These are phyloP conservation scores for Pseudocercospora fijiensis DNA, from an alignment of 2,329 filamentous ascomycete species.

Conservation along the genomic window DNA sequence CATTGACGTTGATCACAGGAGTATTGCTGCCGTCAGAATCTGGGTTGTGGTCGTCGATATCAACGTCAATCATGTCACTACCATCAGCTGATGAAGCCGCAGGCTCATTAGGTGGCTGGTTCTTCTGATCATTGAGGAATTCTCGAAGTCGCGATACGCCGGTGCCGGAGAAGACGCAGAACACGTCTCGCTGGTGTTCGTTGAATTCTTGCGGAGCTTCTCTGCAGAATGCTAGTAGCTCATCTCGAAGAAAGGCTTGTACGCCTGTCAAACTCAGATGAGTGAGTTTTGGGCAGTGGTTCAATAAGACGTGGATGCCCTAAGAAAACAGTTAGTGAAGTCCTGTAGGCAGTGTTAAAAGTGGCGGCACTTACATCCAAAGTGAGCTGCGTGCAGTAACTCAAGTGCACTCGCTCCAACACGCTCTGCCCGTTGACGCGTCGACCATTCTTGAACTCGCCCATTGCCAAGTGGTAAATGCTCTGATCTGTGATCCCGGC, in stretches of 20 bases:
- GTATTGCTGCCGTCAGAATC: conserved; percentile 35
- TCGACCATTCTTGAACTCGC: conserved; percentile 45
- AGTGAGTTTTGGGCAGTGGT: conserved; percentile 86
- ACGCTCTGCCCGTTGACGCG: conserved; percentile 58
- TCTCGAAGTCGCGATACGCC: conserved; percentile 76
- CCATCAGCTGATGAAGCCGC: conserved; percentile 27
- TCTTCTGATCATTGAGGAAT: conserved; percentile 63
- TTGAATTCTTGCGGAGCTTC: conserved; percentile 91
- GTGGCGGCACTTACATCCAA: conserved; percentile 62
- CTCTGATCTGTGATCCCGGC: conserved; percentile 84
- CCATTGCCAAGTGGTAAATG: conserved; percentile 72
- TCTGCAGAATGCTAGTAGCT: conserved; percentile 81
- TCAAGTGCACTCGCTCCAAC: conserved; percentile 90
- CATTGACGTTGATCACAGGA: conserved; percentile 33
- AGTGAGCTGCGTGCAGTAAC: conserved; percentile 85
- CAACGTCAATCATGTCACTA: conserved; percentile 33
- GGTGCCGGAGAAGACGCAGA: conserved; percentile 92
- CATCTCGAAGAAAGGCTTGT: conserved; percentile 80
- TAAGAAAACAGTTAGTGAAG: conserved; percentile 46
- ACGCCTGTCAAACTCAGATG: conserved; percentile 94
- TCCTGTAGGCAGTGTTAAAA: not conserved
- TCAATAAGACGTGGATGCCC: conserved; percentile 87
- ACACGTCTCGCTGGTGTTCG: conserved; percentile 89
- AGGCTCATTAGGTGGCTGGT: conserved; percentile 17
- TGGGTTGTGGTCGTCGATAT: conserved; percentile 34